Percentiles rank a stretch among this genome's conserved stretches.
Conservation (phyloP, 73 alveolate species). For the Tetrahymena thermophila region DNA sequence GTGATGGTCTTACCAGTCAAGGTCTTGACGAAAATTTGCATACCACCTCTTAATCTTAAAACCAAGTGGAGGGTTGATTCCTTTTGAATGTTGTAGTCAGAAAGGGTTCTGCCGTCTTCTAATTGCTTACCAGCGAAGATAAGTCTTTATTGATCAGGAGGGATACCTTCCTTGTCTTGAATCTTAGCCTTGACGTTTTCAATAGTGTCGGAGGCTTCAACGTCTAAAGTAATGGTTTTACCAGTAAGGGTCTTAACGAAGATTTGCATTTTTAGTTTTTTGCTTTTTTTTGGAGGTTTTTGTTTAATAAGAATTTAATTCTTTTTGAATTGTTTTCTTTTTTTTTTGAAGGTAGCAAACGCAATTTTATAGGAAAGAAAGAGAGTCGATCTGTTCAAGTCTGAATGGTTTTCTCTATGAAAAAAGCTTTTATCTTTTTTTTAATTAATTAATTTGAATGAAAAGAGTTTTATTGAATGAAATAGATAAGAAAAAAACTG, state of each 20-base stretch:
- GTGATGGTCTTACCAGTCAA: too few species aligned
- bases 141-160: constrained; percentile 3
- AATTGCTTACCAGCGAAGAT: neutral
- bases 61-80: too few species aligned
- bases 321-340: neutral
- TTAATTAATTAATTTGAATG: neutral
- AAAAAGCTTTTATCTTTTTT: too few species aligned
- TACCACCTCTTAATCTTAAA: too few species aligned
- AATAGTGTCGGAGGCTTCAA: constrained; percentile 10
- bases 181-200: constrained; percentile 8
- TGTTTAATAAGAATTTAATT: neutral
- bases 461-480: neutral
- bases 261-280: neutral
- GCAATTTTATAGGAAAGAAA: neutral
- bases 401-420: neutral
- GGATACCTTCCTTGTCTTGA: constrained; percentile 17
- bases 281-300: neutral
- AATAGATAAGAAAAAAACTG: neutral
- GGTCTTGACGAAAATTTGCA: too few species aligned
- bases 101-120: too few species aligned
- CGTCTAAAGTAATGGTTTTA: constrained; percentile 2
- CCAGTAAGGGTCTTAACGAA: constrained; percentile 9
- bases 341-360: neutral
- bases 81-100: too few species aligned
- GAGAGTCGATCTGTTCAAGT: neutral